phyloP scores from a whole-genome alignment of 2,329 filamentous ascomycete species.

The Rhynchosporium agropyri region DNA sequence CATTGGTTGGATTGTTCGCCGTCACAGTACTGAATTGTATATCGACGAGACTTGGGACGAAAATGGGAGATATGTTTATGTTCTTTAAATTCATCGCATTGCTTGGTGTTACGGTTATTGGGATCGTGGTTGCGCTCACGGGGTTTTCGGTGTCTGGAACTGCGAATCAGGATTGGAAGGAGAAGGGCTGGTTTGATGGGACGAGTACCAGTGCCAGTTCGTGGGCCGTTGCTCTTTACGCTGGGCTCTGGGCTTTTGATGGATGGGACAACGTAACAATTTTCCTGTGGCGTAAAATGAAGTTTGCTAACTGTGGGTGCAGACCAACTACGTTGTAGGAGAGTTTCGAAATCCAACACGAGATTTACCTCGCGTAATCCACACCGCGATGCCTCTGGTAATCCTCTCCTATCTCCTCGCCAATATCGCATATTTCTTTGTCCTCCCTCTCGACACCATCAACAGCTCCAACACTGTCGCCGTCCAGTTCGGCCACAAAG shows the following conservation, averaged over 20 bases:
- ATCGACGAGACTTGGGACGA: conserved; percentile 84
- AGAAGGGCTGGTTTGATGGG: conserved; percentile 82
- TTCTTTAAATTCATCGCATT: conserved; percentile 94
- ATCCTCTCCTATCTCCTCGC: conserved; percentile 89
- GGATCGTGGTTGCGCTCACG: conserved; percentile 85
- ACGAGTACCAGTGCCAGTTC: conserved; percentile 78
- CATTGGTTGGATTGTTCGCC: conserved; percentile 70
- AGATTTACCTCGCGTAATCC: conserved; percentile 91
- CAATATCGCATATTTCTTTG: conserved; percentile 92
- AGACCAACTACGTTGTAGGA: conserved; percentile 97
- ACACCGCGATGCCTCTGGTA: conserved; percentile 93
- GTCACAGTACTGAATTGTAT: conserved; percentile 89
- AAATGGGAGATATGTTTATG: conserved; percentile 92
- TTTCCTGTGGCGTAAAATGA: neutral
- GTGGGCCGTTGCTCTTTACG: conserved; percentile 94
- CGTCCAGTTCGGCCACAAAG: conserved; percentile 86
- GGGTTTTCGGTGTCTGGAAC: conserved; percentile 77
- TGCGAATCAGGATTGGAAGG: conserved; percentile 85
- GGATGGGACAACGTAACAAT: conserved; percentile 93
- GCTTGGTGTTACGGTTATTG: conserved; percentile 81
- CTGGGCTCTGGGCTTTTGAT: conserved; percentile 96
- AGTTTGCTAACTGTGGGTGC: conserved; percentile 34
- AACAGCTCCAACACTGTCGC: conserved; percentile 93
- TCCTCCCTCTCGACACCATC: conserved; percentile 78
- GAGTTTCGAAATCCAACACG: conserved; percentile 91